Base-by-base conservation (phyloP, 1,284 basidiomycete genomes). In the Apiotrichum montevideense region DNA sequence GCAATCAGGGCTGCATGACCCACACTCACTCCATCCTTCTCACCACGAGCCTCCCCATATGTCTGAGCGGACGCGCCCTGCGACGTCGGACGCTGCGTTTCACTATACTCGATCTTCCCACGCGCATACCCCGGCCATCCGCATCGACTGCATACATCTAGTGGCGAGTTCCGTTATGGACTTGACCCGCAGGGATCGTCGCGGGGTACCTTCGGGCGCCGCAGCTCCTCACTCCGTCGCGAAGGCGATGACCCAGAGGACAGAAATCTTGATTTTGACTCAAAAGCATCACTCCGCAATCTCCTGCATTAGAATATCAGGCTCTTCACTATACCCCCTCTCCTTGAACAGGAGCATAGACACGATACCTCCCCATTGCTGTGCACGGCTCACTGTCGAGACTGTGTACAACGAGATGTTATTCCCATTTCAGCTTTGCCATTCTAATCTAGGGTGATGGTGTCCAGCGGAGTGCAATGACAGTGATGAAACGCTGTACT, bases 271-370 rank as follows among this genome's bases (percentile, higher is more conserved):
- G 37, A 49, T 39, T 49, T 39, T 21, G 47, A 49, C 6, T 52
- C 54, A 21, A 59, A 59, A 45, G 47, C 54, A 13, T 56, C 58
- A 3, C 51, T 59, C 5, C 54, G 54, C 47, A 59, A 54, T 32
- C 52, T 59, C n/a, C 44, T 59, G 15, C 58, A 59, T 42, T 59
- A 46, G 39, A 9, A 39, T 40, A 32, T 13, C 29, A 13, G n/a
- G 9, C 14, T 13, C 47, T 41, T 5, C 1, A 40, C 14, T 8
- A 40, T 49, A 32, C 47, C 37, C 21, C 47, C 15, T 32, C 13
- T 4, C 34, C n/a, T 10, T 21, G 21, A 21, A 21, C 21, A 21
- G 21, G 21, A 21, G 21, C 21, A 21, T 21, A 21, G 21, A 21
- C 21, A 21, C 21, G 21, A 21, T 21, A 21, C 21, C 21, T 21